Base-by-base conservation (phyloP, 345 rosid genomes). In the Noccaea bulbosa region DNA sequence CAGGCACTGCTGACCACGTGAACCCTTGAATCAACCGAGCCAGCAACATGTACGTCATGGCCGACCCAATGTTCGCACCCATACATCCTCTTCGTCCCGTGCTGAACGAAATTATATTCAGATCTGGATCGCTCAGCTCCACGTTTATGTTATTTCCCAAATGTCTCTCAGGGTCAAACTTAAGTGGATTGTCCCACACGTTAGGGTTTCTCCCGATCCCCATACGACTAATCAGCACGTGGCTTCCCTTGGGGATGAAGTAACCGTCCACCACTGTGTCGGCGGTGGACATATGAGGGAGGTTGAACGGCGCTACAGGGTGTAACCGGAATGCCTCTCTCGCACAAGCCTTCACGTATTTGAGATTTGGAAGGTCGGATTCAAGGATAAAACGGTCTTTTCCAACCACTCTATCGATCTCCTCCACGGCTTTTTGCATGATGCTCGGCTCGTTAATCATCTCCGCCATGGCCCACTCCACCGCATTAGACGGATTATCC, bases 241-340 rank as follows among this genome's bases (percentile, higher is more conserved):
- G 85, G 11, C 87, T 83, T 4, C 85, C 91, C 22, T 86, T 84
- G 0, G 88, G 87, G 56, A 86, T 86, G 53, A 81, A 80, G 73
- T 83, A 84, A 10, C 62, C 69, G 4, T 77, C 79, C 4, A 86
- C 65, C 5, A 44, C 48, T 0, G 81, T 4, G 5, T 86, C 84
- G 0, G 40, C 34, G 0, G 34, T 35, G 0, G 86, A 65, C 22
- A 76, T 81, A 20, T 84, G 91, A 16, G 91, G 87, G 16, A 74
- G 43, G 22, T 79, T 83, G 69, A 87, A 87, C 0, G 85, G 71
- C 0, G 77, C 73, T 0, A 82, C 27, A 0, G 89, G 92, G 11
- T 87, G 92, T 37, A 85, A 74, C 38, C 92, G 62, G 32, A 82
- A 87, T 0, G 85, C 79, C 7, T 85, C 92, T 64, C 73, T 81